Conservation (phyloP, 306 rosid species). For the Begonia peltatifolia region DNA sequence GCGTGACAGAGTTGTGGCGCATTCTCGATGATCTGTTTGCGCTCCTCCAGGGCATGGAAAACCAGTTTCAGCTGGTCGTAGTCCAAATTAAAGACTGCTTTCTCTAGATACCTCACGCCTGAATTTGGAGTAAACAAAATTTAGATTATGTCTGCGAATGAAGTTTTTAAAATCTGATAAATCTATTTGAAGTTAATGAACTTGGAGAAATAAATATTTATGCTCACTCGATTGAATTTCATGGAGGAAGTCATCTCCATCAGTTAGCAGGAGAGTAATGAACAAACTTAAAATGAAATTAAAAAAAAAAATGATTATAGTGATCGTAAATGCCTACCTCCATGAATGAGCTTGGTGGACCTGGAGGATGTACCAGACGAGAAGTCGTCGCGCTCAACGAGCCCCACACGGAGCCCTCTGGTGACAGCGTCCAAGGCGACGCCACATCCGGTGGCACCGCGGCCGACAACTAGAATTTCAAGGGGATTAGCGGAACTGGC, state of each 20-base stretch:
- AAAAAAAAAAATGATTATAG: too few species aligned
- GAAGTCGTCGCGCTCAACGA: background rate
- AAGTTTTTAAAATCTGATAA: too few species aligned
- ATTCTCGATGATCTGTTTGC: slow-evolving; percentile 81
- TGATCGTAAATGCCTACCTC: slow-evolving; percentile 33
- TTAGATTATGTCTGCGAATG: too few species aligned
- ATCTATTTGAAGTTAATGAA: too few species aligned
- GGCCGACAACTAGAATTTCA: background rate
- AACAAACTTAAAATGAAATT: too few species aligned
- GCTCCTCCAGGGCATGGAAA: slow-evolving; percentile 95
- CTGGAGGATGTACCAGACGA: slow-evolving; percentile 14
- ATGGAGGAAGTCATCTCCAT: too few species aligned
- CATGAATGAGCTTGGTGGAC: slow-evolving; percentile 95
- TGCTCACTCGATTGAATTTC: too few species aligned
- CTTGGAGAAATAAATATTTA: too few species aligned
- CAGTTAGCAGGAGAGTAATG: too few species aligned
- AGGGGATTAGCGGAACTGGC: slow-evolving; percentile 25
- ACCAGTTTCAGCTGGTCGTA: slow-evolving; percentile 91
- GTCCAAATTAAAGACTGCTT: slow-evolving; percentile 88
- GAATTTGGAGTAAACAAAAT: background rate
- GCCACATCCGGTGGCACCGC: background rate
- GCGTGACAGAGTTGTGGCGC: slow-evolving; percentile 98
- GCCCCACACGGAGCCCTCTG: background rate
- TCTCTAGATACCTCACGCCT: slow-evolving; percentile 98
- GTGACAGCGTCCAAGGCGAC: background rate